Base-by-base conservation (phyloP, 257 asterid species). In the Anisodus acutangulus region DNA sequence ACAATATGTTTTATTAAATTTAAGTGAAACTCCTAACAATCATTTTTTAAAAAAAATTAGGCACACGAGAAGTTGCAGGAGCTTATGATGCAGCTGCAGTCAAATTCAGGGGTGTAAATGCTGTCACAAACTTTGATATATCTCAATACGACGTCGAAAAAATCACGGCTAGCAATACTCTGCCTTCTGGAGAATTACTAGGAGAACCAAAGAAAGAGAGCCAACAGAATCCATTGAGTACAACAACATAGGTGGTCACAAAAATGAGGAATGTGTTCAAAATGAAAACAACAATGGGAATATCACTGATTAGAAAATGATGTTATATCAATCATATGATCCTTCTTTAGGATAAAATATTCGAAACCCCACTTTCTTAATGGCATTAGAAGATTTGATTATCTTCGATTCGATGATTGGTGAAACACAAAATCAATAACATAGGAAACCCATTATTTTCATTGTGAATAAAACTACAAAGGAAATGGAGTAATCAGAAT, bases 41-140 rank as follows among this genome's bases (percentile, higher is more conserved):
- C 31, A 41, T 76, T 26, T 31, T 78, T 22, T 0, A 22, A 22
- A 22, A 22, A 22, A 2, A 78, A 22, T 51, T 83, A 90, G 93
- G 89, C 83, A 90, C 91, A 3, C 91, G 88, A 80, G 93, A 90
- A 87, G 93, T 91, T 9, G 93, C 91, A 3, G 93, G 88, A 83
- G 93, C 93, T 4, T 90, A 90, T 54, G 93, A 90, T 45, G 85
- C 88, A 54, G 93, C 93, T 47, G 93, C 93, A 12, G 88, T 90
- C 83, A 90, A 88, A 78, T 90, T 90, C 82, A 89, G 93, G 1
- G 93, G 93, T 0, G 83, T 86, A 10, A 90, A 81, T 58, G 93
- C 93, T 4, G 93, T 90, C 1, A 90, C 93, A 0, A 90, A 90
- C 84, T 90, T 88, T 82, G 91, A 88, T 51, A 87, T 85, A 16